These are phyloP conservation scores for Limtongia smithiae DNA, from an alignment of 805 yeast genomes.

Conservation along the genomic window DNA sequence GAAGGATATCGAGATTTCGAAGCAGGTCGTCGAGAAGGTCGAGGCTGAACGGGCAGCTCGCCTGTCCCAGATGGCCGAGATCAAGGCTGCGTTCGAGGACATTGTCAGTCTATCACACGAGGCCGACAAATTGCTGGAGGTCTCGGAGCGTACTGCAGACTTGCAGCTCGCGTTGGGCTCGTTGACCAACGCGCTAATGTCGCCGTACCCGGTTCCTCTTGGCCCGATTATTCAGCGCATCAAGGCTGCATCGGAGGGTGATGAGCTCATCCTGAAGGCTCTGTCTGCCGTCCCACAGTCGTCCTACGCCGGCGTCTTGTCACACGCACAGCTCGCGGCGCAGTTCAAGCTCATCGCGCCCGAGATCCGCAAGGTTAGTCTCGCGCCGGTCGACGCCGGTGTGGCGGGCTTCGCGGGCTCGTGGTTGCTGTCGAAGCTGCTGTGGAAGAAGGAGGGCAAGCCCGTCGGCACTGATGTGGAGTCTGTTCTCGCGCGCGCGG, in stretches of 20 bases:
- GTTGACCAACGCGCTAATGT: conserved; percentile 43
- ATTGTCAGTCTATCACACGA: conserved; percentile 44
- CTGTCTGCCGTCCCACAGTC: conserved; percentile 47
- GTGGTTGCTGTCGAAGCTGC: conserved; percentile 64
- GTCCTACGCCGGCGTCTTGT: conserved; percentile 57
- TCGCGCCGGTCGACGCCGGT: conserved; percentile 94
- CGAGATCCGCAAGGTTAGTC: conserved; percentile 81
- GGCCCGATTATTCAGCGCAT: conserved; percentile 37
- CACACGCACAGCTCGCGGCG: conserved; percentile 70
- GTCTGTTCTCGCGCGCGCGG: conserved; percentile 81
- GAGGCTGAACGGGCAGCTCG: conserved; percentile 77
- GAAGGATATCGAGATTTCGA: conserved; percentile 64
- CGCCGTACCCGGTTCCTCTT: conserved; percentile 41
- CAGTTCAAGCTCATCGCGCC: conserved; percentile 79
- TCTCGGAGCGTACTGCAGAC: conserved; percentile 41
- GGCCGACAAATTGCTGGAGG: conserved; percentile 41
- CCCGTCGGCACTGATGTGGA: conserved; percentile 84
- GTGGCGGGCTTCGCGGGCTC: conserved; percentile 88
- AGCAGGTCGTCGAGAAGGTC: conserved; percentile 52
- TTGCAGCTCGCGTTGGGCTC: conserved; percentile 46
- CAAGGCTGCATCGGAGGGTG: conserved; percentile 43
- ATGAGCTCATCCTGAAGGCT: conserved; percentile 51
- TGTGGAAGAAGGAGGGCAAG: conserved; percentile 73
- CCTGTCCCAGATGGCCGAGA: conserved; percentile 60
- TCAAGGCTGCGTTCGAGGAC: conserved; percentile 55